These are phyloP conservation scores for Diaporthe sp. DNA, from an alignment of 2,329 filamentous ascomycete genomes.

Conservation along the genomic window DNA sequence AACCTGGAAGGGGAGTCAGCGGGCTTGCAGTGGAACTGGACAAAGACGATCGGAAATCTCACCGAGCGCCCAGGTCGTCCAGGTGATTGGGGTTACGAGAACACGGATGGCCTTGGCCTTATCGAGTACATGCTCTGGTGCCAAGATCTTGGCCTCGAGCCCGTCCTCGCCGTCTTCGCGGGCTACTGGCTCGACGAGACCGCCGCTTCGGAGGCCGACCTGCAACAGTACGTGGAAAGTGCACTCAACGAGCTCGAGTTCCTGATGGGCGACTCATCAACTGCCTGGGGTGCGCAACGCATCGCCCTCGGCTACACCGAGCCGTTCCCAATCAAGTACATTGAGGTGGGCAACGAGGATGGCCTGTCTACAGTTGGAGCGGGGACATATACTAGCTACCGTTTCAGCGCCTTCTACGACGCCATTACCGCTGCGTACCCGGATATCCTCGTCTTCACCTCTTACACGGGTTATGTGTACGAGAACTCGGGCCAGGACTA, in stretches of 20 bases:
- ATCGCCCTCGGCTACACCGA: constrained; percentile 63
- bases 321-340: constrained; percentile 64
- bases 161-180: constrained; percentile 60
- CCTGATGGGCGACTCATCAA: constrained; percentile 59
- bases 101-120: constrained; percentile 65
- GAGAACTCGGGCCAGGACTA: constrained; percentile 51
- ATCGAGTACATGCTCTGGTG: constrained; percentile 61
- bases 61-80: constrained; percentile 51
- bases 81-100: constrained; percentile 58
- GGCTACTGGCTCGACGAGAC: constrained; percentile 59
- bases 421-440: constrained; percentile 43
- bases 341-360: constrained; percentile 70
- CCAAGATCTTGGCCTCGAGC: constrained; percentile 37
- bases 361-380: constrained; percentile 56
- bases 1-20: constrained; percentile 38
- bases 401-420: constrained; percentile 62
- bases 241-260: constrained; percentile 68
- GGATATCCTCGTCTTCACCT: constrained; percentile 39
- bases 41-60: constrained; percentile 57
- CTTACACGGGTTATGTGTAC: constrained; percentile 35
- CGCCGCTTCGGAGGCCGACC: constrained; percentile 56
- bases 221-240: constrained; percentile 62
- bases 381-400: constrained; percentile 52
- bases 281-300: constrained; percentile 61
- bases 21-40: constrained; percentile 46